Conservation (phyloP, 768 basidiomycete species). For the Symmetrospora coprosmae region DNA sequence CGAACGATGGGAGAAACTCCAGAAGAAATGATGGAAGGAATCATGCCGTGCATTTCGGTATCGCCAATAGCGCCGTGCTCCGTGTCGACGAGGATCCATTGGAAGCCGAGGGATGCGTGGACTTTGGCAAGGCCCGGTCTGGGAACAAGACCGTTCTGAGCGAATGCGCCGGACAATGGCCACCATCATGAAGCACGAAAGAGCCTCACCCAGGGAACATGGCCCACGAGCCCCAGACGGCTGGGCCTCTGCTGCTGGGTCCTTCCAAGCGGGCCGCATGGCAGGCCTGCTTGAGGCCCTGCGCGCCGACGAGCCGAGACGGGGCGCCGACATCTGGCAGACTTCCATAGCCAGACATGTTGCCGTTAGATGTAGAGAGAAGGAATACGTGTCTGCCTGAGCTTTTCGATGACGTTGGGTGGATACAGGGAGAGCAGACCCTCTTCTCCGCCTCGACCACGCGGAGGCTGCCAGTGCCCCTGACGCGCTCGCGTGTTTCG, state of each 20-base stretch:
- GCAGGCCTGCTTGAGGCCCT: slow-evolving; percentile 4
- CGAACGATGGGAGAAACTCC: slow-evolving; percentile 37
- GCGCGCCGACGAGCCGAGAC: slow-evolving; percentile 5
- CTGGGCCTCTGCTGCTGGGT: not conserved
- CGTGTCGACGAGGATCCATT: slow-evolving; percentile 30
- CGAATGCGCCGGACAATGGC: not conserved
- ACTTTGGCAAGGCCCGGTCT: slow-evolving; percentile 11
- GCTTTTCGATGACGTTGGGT: no score
- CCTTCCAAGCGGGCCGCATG: not conserved
- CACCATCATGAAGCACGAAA: no score
- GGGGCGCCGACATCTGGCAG: not conserved
- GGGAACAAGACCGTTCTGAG: slow-evolving; percentile 1
- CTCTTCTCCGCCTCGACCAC: no score
- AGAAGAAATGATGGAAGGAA: slow-evolving; percentile 30
- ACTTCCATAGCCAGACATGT: slow-evolving; percentile 12
- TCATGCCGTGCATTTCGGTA: slow-evolving; percentile 30
- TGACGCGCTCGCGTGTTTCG: no score
- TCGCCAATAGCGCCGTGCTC: slow-evolving; percentile 34
- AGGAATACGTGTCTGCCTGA: no score
- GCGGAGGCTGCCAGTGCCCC: no score
- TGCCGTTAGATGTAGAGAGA: no score
- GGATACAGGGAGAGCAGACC: no score
- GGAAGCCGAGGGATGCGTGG: slow-evolving; percentile 3
- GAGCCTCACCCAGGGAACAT: slow-evolving; percentile 19
- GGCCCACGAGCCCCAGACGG: slow-evolving; percentile 17